phyloP scores from a whole-genome alignment of 1,139 yeast species.

The Saccharomycopsis hybrid region DNA sequence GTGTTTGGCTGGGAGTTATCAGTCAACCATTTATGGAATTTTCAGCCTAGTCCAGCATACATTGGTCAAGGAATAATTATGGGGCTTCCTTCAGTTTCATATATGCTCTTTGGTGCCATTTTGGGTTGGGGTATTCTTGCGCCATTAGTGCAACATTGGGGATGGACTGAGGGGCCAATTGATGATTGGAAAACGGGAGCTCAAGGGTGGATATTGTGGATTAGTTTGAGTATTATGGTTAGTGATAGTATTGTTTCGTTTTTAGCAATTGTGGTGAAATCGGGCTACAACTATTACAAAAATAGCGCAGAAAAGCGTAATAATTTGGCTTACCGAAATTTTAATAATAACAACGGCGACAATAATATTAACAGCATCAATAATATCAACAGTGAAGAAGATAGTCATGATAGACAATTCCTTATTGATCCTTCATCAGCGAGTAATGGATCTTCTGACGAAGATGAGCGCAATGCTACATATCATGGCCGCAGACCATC shows the following conservation, averaged over 20 bases:
- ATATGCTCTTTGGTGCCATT: constrained; percentile 85
- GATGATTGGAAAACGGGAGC: constrained; percentile 92
- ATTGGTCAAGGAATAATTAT: constrained; percentile 96
- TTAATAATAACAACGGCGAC: too few species aligned
- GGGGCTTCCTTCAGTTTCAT: constrained; percentile 89
- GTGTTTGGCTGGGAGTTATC: constrained; percentile 66
- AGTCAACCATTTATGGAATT: constrained; percentile 66
- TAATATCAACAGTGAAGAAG: too few species aligned
- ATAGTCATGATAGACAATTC: not conserved
- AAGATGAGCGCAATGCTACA: constrained; percentile 6
- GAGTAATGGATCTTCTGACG: constrained; percentile 1
- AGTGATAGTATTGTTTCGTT: constrained; percentile 86
- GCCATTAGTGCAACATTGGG: constrained; percentile 60
- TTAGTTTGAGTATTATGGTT: constrained; percentile 88
- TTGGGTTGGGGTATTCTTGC: constrained; percentile 90
- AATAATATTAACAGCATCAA: too few species aligned
- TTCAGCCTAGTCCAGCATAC: constrained; percentile 96
- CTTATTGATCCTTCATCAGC: not conserved
- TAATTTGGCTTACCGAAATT: not conserved
- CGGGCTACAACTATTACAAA: constrained; percentile 27
- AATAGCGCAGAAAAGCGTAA: not conserved
- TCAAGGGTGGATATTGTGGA: constrained; percentile 97
- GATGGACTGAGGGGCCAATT: constrained; percentile 78
- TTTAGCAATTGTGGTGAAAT: constrained; percentile 49
- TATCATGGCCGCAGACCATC: not conserved